Base-by-base conservation (phyloP, 169 alveolate species). In the Plasmodium coatneyi region DNA sequence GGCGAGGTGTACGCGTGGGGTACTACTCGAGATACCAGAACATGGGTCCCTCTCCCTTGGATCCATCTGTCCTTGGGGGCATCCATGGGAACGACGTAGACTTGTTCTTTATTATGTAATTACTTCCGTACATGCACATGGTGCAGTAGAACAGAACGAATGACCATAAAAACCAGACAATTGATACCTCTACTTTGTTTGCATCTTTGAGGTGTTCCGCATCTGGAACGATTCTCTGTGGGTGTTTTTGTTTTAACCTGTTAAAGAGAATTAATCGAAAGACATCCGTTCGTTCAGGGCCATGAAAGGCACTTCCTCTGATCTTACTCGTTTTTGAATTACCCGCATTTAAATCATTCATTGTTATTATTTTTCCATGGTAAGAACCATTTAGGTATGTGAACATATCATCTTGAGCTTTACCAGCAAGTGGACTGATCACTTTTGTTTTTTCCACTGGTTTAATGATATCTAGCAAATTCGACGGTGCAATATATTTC, bases 221-320 rank as follows among this genome's bases (percentile, higher is more conserved):
- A 81, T 93, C 93, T 71, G 98, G 98, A 16, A 97, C 98, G 56
- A 92, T 93, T 54, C 98, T 96, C 72, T 97, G 98, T 16, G 97
- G 96, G 78, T 97, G 97, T 82, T 95, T 84, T 83, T 96, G 97
- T 92, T 96, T 97, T 90, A 97, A 95, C 12, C 98, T 92, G 95
- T 97, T 97, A 97, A 95, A 97, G 92, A 97, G 93, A 60, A 94
- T 97, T 54, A 97, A 95, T 78, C 97, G 39, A 72, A 96, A 79
- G 49, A 96, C 96, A 72, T 97, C 99, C 22, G 97, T 96, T 83
- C 97, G 84, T 95, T 97, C 99, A 7, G 99, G 99, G 9, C 99
- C 99, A 74, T 97, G 99, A 22, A 96, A 89, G 14, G 98, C 99
- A 41, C 95, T 84, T 10, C 99, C 99, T n/a, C 99, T 95, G 28